Evolutionary conservation across 1,284 basidiomycete genomes (phyloP).

Genomic region (Cutaneotrichosporon cyanovorans): DNA sequence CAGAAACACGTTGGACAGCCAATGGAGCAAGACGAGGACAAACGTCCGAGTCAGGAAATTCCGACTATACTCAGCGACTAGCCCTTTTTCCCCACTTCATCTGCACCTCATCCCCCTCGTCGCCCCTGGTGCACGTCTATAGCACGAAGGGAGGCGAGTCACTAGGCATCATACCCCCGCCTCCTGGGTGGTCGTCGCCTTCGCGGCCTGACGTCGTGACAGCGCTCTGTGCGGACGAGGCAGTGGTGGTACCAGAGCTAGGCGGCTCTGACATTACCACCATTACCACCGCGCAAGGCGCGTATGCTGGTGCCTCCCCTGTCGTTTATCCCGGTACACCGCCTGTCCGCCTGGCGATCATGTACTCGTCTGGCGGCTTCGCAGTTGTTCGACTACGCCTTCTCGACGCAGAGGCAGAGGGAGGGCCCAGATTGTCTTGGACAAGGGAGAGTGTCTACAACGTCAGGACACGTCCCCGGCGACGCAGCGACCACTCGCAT

Average conservation of each 20-base stretch:
- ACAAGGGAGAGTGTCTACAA: conserved; percentile 25
- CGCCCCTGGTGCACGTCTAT: conserved; percentile 41
- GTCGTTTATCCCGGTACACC: too few species aligned
- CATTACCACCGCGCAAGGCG: too few species aligned
- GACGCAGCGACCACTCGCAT: too few species aligned
- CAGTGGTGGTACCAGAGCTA: conserved; percentile 12
- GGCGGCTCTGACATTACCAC: too few species aligned
- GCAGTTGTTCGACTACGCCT: conserved; percentile 29
- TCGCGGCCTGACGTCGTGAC: conserved; percentile 40
- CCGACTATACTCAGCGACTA: too few species aligned
- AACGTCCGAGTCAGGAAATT: too few species aligned
- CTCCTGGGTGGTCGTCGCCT: conserved; percentile 44
- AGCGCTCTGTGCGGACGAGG: conserved; percentile 38
- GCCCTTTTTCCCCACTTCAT: conserved; percentile 44
- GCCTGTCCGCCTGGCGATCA: conserved; percentile 36
- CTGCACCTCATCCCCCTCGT: conserved; percentile 35
- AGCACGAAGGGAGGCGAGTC: conserved; percentile 4
- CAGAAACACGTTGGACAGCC: too few species aligned
- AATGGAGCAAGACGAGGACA: too few species aligned
- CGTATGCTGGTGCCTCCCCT: too few species aligned
- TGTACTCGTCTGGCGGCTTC: conserved; percentile 44
- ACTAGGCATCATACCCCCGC: conserved; percentile 43
- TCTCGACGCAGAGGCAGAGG: too few species aligned
- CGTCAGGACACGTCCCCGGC: not conserved
- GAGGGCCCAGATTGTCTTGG: conserved; percentile 19